Evolutionary conservation across 2,329 filamentous ascomycete species (phyloP).

Genomic region (Botrytis hyacinthi): DNA sequence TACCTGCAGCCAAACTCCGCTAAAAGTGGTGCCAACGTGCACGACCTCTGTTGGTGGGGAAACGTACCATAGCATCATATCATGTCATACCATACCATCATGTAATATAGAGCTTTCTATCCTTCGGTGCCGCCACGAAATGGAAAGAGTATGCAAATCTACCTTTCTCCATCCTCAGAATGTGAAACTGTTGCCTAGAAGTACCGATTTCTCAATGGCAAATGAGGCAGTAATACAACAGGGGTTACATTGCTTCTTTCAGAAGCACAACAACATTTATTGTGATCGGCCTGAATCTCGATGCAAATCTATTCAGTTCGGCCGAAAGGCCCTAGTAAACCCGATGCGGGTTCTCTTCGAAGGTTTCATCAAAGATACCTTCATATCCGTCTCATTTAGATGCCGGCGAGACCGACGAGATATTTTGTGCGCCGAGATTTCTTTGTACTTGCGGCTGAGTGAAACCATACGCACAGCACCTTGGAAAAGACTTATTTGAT

Average conservation of each 20-base stretch:
- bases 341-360: neutral
- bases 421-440: neutral
- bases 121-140: neutral
- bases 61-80: neutral
- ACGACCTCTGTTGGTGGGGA: constrained; percentile 1
- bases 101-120: constrained; percentile 7
- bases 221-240: neutral
- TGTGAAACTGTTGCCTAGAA: neutral
- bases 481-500: neutral
- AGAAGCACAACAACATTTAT: neutral
- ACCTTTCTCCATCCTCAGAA: neutral
- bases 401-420: neutral
- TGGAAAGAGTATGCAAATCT: neutral
- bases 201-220: neutral
- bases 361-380: neutral
- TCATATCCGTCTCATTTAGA: neutral
- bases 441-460: constrained; percentile 7
- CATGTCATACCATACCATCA: neutral
- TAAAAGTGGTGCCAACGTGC: constrained; percentile 9
- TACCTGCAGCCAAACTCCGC: constrained; percentile 13
- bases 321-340: neutral
- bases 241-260: neutral
- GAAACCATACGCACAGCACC: neutral
- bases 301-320: neutral
- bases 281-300: neutral